Conservation (phyloP, 169 alveolate species). For the Plasmodium coatneyi region DNA sequence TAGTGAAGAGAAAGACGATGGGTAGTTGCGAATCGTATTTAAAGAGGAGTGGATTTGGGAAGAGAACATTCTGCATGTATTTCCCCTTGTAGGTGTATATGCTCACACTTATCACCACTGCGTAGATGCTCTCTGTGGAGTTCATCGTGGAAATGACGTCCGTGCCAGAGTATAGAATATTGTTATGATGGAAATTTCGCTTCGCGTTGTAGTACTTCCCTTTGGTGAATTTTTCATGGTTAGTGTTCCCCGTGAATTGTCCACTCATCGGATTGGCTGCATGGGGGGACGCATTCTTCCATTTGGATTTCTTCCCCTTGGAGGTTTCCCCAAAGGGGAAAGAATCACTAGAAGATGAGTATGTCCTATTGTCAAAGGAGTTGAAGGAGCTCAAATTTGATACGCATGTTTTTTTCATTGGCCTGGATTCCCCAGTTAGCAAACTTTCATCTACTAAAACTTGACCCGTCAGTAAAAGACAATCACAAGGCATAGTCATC, state of each 20-base stretch:
- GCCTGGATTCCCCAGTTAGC: slow-evolving; percentile 92
- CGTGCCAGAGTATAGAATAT: slow-evolving; percentile 85
- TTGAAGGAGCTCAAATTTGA: slow-evolving; percentile 66
- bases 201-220: not conserved
- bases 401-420: slow-evolving; percentile 87
- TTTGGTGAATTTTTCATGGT: not conserved
- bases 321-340: not conserved
- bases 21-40: slow-evolving; percentile 87
- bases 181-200: slow-evolving; percentile 7
- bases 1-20: slow-evolving; percentile 80
- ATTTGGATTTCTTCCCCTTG: not conserved
- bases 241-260: not conserved
- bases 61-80: slow-evolving; percentile 93
- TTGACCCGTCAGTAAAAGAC: slow-evolving; percentile 86
- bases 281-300: not conserved
- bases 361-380: not conserved
- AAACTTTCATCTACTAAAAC: slow-evolving; percentile 90
- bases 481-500: slow-evolving; percentile 89
- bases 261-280: not conserved
- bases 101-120: slow-evolving; percentile 94
- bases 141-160: slow-evolving; percentile 81
- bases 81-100: slow-evolving; percentile 94
- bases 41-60: slow-evolving; percentile 90
- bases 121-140: slow-evolving; percentile 80
- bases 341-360: not conserved